Percentiles rank a stretch among this genome's conserved stretches.
Conservation (phyloP, 1,284 basidiomycete genomes). For the Microbotryomycetes sp. region DNA sequence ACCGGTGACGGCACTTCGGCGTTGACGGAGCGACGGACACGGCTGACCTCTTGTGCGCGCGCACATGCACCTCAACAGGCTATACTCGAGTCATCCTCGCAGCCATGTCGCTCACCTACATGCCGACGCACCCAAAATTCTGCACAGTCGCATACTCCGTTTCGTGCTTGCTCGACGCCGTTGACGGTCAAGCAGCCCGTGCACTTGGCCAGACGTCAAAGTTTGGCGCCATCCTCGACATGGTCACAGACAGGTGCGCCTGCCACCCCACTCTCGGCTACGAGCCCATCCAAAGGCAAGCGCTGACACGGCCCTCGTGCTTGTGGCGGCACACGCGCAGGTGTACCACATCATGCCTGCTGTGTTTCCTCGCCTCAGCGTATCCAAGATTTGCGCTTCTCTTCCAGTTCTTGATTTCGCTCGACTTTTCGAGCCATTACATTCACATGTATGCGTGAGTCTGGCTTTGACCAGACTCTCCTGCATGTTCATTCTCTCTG, state of each 20-base stretch:
- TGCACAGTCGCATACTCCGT: constrained; percentile 85
- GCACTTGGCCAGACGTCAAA: constrained; percentile 82
- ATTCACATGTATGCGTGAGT: constrained; percentile 99
- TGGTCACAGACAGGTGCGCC: constrained; percentile 98
- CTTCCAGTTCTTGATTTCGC: constrained; percentile 92
- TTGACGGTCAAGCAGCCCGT: constrained; percentile 91
- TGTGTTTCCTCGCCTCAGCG: constrained; percentile 85
- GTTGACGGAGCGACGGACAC: too few species aligned
- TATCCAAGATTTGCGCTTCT: constrained; percentile 75
- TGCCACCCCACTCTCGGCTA: too few species aligned
- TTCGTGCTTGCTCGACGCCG: constrained; percentile 90
- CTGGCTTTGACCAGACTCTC: neutral
- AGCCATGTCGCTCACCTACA: constrained; percentile 80
- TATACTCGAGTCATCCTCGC: constrained; percentile 89
- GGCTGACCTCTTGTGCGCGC: too few species aligned
- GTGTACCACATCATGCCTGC: constrained; percentile 89
- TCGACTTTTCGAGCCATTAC: constrained; percentile 98
- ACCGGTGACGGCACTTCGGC: neutral
- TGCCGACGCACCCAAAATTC: constrained; percentile 88
- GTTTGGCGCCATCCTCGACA: constrained; percentile 96
- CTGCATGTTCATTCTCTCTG: too few species aligned
- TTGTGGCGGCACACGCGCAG: too few species aligned
- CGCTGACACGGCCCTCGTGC: too few species aligned
- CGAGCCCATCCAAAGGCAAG: too few species aligned
- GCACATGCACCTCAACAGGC: too few species aligned